Base-by-base conservation (phyloP, 2,329 filamentous ascomycete species). In the Bipolaris oryzae region DNA sequence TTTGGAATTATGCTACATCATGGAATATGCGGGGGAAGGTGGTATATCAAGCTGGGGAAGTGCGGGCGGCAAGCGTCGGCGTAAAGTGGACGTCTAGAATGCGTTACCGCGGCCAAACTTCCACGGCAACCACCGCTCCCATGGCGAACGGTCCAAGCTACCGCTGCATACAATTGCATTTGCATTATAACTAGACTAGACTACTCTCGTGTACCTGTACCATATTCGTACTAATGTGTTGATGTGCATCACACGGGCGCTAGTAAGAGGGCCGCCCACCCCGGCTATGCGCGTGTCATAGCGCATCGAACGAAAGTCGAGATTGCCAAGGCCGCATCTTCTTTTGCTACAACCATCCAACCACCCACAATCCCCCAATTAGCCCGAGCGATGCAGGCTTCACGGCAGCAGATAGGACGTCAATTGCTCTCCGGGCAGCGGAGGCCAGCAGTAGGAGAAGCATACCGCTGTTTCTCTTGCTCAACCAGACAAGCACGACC, bases 401-500 rank as follows among this genome's bases (percentile, higher is more conserved):
- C 73, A 55, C 64, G 67, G 60, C 48, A 60, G 48, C 57, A 68
- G 7, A 51, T 71, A 21, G 66, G 67, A 45, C 67, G 70, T 18
- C 74, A 76, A 67, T 68, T 74, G 64, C 65, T 73, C 41, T 61
- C 53, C n/a, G 57, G 49, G 1, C 60, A 58, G 11, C 64, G 53
- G 53, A 64, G 57, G 31, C 57, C 55, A 1, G 44, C 57, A 11
- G 31, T 23, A 34, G 55, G 61, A 48, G 60, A 67, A 45, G 74
- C 78, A 18, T 80, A 80, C 53, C 76, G 82, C 54, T 82, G 81
- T 65, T 82, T 85, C 60, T 84, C 82, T 31, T 84, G 79, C 69
- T 77, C 81, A 1, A 63, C 74, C 46, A 78, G 73, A 62, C 62
- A 72, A 51, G 66, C 75, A 41, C 75, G 80, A 57, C 73, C 76